Conservation (phyloP, 139 green algal genomes). For the Picochlorum sp. region DNA sequence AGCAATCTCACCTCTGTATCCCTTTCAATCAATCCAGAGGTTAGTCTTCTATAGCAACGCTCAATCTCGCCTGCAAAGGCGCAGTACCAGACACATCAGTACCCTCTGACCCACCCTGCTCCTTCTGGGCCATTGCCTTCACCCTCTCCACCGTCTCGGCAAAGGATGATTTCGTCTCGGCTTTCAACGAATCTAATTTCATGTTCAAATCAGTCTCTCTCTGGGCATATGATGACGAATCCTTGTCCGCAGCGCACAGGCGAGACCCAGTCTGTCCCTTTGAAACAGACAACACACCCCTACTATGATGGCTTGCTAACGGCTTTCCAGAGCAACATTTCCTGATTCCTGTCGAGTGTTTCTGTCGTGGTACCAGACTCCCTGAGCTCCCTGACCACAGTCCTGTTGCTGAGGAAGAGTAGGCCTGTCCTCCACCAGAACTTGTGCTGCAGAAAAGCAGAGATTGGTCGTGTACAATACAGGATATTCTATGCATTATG, state of each 20-base stretch:
- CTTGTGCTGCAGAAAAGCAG: no score
- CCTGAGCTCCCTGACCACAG: no score
- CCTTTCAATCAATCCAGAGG: constrained; percentile 49
- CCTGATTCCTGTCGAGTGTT: no score
- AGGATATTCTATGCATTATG: no score
- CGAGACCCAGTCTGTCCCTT: not conserved
- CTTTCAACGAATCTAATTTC: constrained; percentile 36
- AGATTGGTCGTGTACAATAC: no score
- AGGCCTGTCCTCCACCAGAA: no score
- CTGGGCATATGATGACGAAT: not conserved
- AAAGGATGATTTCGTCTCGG: not conserved
- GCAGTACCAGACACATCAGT: not conserved
- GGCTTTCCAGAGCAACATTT: no score
- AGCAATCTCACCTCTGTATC: constrained; percentile 73
- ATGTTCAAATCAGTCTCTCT: constrained; percentile 11
- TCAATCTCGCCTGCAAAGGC: constrained; percentile 20
- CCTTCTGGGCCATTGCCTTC: no score
- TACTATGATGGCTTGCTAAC: no score
- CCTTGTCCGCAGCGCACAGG: not conserved
- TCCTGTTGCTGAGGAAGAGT: no score
- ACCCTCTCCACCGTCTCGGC: not conserved
- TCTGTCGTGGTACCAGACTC: no score
- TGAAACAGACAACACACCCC: no score
- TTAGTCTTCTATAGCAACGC: constrained; percentile 33
- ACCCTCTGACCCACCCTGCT: not conserved